Base-by-base conservation (phyloP, 169 alveolate genomes). In the Cyclospora cayetanensis region DNA sequence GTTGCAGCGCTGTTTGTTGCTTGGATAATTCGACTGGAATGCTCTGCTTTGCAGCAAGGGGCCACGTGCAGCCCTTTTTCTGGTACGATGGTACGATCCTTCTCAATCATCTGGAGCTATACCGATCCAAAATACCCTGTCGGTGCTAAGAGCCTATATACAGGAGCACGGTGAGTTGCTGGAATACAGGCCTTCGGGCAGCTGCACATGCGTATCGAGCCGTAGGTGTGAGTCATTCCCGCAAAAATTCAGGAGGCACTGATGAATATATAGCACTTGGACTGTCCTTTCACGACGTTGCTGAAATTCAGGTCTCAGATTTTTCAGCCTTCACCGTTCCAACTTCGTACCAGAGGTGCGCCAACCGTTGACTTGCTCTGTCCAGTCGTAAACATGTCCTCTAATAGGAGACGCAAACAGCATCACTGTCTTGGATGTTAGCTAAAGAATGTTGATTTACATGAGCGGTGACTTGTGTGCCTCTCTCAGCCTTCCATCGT, bases 261-360 rank as follows among this genome's bases (percentile, higher is more conserved):
- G 20, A 34, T 9, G 12, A n/a, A n/a, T n/a, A n/a, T n/a, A n/a
- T n/a, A n/a, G n/a, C n/a, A n/a, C n/a, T n/a, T n/a, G n/a, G n/a
- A n/a, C n/a, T n/a, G n/a, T n/a, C n/a, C n/a, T n/a, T n/a, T n/a
- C n/a, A 3, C 22, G 31, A 18, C 29, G 31, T 46, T 77, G 20
- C 39, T 46, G 46, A 27, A 7, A 2, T 42, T 1, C 87, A 77
- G 87, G 87, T 70, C 46, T 43, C 35, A 43, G 50, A 15, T 27
- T 46, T 35, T 77, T 35, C 68, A 77, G 66, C 31, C 70, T 77
- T 22, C 27, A 77, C 29, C 68, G 87, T 12, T 29, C 66, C 27
- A 46, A 46, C 87, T 77, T 77, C 18, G 87, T n/a, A 2, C 50
- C 87, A 3, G 87, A 77, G 87, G 87, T 77, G 70, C 46, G 87